Percentiles rank a stretch among this genome's conserved stretches.
phyloP scores from a whole-genome alignment of 1,284 basidiomycete genomes.

The Rhodotorula sp. region DNA sequence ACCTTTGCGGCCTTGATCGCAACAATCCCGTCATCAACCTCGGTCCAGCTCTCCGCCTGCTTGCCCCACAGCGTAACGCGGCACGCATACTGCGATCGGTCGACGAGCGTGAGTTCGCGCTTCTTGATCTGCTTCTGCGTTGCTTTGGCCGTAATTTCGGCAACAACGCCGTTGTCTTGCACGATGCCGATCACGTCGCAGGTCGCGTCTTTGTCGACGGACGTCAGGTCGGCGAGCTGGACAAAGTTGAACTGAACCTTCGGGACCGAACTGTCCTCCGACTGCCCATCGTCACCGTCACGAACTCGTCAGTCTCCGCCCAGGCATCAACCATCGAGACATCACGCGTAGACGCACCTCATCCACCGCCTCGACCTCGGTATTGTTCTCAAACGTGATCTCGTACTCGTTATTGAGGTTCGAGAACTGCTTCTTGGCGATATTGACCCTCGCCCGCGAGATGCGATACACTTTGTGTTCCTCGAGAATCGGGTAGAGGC shows the following conservation, averaged over 20 bases:
- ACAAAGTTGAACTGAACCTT: slow-evolving; percentile 80
- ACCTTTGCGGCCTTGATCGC: slow-evolving; percentile 96
- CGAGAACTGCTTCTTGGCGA: slow-evolving; percentile 97
- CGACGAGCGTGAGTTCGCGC: slow-evolving; percentile 83
- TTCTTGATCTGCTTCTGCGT: slow-evolving; percentile 76
- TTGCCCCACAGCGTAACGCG: slow-evolving; percentile 95
- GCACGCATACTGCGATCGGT: slow-evolving; percentile 75
- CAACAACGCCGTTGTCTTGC: slow-evolving; percentile 69
- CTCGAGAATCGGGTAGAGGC: slow-evolving; percentile 76
- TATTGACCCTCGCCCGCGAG: slow-evolving; percentile 83
- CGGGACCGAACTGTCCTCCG: slow-evolving; percentile 69
- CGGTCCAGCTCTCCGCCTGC: slow-evolving; percentile 72
- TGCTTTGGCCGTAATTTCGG: slow-evolving; percentile 69
- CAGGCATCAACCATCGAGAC: too few relatives aligned
- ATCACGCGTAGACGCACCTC: neutral
- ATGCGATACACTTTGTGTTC: slow-evolving; percentile 93
- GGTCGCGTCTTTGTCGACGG: slow-evolving; percentile 65
- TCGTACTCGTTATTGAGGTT: slow-evolving; percentile 93
- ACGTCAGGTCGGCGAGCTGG: slow-evolving; percentile 62
- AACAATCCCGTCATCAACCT: slow-evolving; percentile 55
- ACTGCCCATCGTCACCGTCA: neutral
- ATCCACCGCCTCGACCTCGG: slow-evolving; percentile 65
- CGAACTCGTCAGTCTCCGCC: neutral
- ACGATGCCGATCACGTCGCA: slow-evolving; percentile 82
- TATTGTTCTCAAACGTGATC: slow-evolving; percentile 77